These are phyloP conservation scores for Amphirosellinia nigrospora DNA, from an alignment of 495 filamentous ascomycete species.

Conservation along the genomic window DNA sequence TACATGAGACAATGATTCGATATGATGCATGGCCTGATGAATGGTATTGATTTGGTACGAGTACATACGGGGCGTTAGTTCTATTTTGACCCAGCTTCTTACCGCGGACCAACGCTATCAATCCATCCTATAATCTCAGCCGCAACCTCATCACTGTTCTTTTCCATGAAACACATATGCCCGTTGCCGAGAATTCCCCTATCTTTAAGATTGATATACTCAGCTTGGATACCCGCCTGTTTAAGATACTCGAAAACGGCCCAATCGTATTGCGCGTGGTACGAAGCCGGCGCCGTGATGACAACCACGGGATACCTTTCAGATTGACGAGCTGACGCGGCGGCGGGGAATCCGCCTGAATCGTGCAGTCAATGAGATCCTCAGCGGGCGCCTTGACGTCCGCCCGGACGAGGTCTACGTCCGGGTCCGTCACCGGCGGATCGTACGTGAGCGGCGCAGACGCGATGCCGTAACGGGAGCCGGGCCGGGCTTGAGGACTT, in stretches of 20 bases:
- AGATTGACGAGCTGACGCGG: slow-evolving; percentile 59
- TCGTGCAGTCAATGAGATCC: slow-evolving; percentile 45
- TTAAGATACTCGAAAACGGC: slow-evolving; percentile 59
- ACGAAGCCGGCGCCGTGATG: slow-evolving; percentile 60
- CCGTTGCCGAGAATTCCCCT: slow-evolving; percentile 61
- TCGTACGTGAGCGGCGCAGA: slow-evolving; percentile 58
- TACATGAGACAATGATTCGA: too few relatives aligned
- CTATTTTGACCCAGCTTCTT: background rate
- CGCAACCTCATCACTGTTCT: slow-evolving; percentile 61
- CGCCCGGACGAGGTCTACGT: slow-evolving; percentile 38
- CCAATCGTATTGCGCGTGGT: slow-evolving; percentile 64
- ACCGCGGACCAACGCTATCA: slow-evolving; percentile 1
- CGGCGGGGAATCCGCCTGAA: slow-evolving; percentile 51
- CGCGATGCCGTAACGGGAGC: slow-evolving; percentile 52
- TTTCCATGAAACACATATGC: slow-evolving; percentile 66
- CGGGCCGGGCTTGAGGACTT: slow-evolving; percentile 32
- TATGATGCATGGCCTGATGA: too few relatives aligned
- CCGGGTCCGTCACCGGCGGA: slow-evolving; percentile 43
- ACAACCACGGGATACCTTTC: slow-evolving; percentile 52
- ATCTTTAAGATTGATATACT: slow-evolving; percentile 54
- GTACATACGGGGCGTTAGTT: too few relatives aligned
- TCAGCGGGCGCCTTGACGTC: slow-evolving; percentile 29
- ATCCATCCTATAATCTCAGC: slow-evolving; percentile 51
- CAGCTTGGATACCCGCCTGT: slow-evolving; percentile 59
- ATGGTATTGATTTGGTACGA: too few relatives aligned